Percentiles rank a stretch among this genome's conserved stretches.
Evolutionary conservation across 1,284 basidiomycete genomes (phyloP).

Genomic region (Austroboletus niveus): DNA sequence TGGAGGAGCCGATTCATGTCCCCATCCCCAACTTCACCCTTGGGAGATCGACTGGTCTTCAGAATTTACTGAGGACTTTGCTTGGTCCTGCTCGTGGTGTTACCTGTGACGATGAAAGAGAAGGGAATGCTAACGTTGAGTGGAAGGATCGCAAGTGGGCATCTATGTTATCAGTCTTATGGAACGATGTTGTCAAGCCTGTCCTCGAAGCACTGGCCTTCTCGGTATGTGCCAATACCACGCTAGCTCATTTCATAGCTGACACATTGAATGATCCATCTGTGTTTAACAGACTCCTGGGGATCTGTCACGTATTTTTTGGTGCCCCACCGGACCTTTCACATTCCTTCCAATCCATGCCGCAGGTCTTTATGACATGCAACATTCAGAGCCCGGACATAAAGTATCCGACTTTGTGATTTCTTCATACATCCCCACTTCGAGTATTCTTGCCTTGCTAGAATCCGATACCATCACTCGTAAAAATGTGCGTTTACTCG

Average conservation of each 20-base stretch:
- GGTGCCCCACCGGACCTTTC: too few species aligned
- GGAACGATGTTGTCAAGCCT: not conserved
- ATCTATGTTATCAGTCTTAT: not conserved
- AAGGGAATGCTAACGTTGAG: too few species aligned
- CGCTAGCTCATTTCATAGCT: not conserved
- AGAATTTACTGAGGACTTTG: not conserved
- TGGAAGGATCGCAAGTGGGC: not conserved
- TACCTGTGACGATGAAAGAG: too few species aligned
- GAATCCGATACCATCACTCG: not conserved
- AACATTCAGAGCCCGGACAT: too few species aligned
- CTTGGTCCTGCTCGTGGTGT: not conserved
- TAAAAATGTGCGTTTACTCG: not conserved
- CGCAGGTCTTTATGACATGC: too few species aligned
- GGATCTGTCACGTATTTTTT: not conserved
- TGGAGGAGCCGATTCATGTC: too few species aligned
- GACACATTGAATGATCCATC: too few species aligned
- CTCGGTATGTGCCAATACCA: not conserved
- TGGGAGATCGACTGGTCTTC: not conserved
- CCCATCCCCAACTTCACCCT: too few species aligned
- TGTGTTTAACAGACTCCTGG: not conserved
- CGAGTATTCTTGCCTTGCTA: not conserved
- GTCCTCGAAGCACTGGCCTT: not conserved
- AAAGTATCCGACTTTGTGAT: not conserved
- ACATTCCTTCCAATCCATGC: too few species aligned
- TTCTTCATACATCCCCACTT: not conserved